Evolutionary conservation across 2,329 filamentous ascomycete species (phyloP).

Genomic region (Fusarium armeniacum): DNA sequence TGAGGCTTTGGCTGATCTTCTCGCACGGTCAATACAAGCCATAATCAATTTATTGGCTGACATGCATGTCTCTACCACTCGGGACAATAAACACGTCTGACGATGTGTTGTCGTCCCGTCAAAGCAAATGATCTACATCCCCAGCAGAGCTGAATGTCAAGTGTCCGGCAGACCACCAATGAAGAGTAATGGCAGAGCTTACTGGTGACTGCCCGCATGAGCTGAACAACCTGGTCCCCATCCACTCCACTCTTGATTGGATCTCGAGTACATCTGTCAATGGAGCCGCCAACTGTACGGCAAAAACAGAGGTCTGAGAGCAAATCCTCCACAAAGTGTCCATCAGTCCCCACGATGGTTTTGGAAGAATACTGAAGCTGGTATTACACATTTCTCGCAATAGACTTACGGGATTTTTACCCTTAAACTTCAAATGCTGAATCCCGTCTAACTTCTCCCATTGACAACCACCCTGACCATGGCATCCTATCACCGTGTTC

Average conservation of each 20-base stretch:
- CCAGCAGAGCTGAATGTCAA: not conserved
- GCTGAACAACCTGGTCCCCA: not conserved
- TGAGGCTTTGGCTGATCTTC: fast-evolving
- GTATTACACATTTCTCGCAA: too few relatives aligned
- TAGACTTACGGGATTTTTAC: fast-evolving
- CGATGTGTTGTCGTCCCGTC: not conserved
- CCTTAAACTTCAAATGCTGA: not conserved
- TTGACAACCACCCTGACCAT: not conserved
- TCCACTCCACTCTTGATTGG: not conserved
- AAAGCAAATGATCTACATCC: not conserved
- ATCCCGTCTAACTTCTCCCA: not conserved
- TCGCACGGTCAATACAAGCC: not conserved
- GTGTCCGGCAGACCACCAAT: not conserved
- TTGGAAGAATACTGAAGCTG: not conserved
- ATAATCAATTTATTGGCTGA: conserved; percentile 9
- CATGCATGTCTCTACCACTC: not conserved
- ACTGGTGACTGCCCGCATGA: not conserved
- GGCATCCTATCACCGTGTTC: conserved; percentile 19
- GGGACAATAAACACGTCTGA: too few relatives aligned
- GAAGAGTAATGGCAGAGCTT: not conserved
- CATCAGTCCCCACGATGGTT: not conserved
- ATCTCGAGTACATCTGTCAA: not conserved
- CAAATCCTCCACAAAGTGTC: not conserved
- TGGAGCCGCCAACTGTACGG: not conserved
- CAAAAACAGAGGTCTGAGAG: not conserved